Percentiles rank a stretch among this genome's conserved stretches.
Conservation (phyloP, 352 stramenopile species). For the Phytopythium kandeliae region DNA sequence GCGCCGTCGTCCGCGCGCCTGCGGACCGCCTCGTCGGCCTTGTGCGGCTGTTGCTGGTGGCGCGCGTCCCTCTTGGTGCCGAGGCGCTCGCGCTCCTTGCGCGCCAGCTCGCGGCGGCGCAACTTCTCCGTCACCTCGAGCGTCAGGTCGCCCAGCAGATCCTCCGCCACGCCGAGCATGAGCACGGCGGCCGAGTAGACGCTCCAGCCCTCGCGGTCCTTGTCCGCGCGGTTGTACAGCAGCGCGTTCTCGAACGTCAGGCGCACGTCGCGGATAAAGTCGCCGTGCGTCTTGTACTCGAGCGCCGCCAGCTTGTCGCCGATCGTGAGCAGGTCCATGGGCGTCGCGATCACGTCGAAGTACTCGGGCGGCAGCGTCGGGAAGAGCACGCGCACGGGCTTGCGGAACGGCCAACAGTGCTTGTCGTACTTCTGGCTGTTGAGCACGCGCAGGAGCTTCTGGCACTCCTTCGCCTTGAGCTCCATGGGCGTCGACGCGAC, state of each 20-base stretch:
- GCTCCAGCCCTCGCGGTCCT: constrained; percentile 73
- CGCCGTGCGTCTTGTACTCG: constrained; percentile 75
- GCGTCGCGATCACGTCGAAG: constrained; percentile 76
- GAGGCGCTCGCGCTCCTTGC: constrained; percentile 65
- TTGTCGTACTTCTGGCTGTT: constrained; percentile 86
- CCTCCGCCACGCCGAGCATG: constrained; percentile 67
- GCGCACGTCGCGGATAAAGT: constrained; percentile 77
- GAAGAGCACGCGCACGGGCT: constrained; percentile 70
- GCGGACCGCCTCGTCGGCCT: neutral
- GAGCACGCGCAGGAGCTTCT: constrained; percentile 72
- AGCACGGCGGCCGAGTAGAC: constrained; percentile 73
- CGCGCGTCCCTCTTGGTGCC: constrained; percentile 34
- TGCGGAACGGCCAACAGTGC: constrained; percentile 83
- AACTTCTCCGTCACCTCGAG: constrained; percentile 71
- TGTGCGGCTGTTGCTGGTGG: constrained; percentile 15
- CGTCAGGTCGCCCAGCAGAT: constrained; percentile 76
- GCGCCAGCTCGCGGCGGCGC: constrained; percentile 58
- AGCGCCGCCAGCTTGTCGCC: constrained; percentile 54
- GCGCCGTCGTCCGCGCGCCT: neutral
- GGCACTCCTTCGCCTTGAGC: constrained; percentile 76
- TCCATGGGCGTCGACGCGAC: constrained; percentile 58
- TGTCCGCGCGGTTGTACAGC: constrained; percentile 74
- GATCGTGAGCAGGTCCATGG: constrained; percentile 79
- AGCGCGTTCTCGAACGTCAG: constrained; percentile 85
- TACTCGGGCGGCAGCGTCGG: constrained; percentile 66